These are phyloP conservation scores for Fusarium nodosum DNA, from an alignment of 2,329 filamentous ascomycete genomes.

Conservation along the genomic window DNA sequence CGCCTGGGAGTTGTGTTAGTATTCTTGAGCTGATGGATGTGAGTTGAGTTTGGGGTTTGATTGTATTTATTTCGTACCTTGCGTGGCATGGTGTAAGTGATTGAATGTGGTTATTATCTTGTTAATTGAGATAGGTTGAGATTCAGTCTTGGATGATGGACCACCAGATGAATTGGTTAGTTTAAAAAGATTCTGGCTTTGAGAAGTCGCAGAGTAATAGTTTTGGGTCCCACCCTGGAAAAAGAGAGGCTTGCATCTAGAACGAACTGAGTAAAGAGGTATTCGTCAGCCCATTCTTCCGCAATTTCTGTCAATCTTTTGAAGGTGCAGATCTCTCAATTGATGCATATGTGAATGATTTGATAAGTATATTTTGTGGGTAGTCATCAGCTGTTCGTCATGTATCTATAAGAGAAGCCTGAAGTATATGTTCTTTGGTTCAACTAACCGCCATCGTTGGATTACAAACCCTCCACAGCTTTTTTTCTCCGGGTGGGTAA, in stretches of 20 bases:
- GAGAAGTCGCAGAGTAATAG: neutral
- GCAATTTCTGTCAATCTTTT: neutral
- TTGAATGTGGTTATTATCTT: neutral
- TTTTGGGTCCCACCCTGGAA: constrained; percentile 23
- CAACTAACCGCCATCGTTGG: constrained; percentile 30
- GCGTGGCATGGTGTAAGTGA: constrained; percentile 32
- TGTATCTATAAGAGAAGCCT: neutral
- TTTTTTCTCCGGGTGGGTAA: constrained; percentile 11
- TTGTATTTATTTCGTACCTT: constrained; percentile 15
- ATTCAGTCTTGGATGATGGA: neutral
- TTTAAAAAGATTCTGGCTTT: constrained; percentile 5
- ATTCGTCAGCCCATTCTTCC: neutral
- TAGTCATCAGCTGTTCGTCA: neutral
- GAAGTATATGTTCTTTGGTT: neutral
- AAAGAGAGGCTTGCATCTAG: constrained; percentile 14
- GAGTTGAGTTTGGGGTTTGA: too few species aligned
- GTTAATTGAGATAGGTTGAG: constrained; percentile 1
- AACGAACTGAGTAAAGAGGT: constrained; percentile 8
- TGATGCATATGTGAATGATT: neutral
- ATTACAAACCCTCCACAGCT: constrained; percentile 49
- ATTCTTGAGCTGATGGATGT: too few species aligned
- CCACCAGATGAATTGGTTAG: constrained; percentile 3
- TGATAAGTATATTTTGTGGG: too few species aligned
- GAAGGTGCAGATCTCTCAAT: neutral
- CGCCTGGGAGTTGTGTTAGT: constrained; percentile 23